Conservation (phyloP, 768 basidiomycete genomes). For the Cystobasidium ongulense region DNA sequence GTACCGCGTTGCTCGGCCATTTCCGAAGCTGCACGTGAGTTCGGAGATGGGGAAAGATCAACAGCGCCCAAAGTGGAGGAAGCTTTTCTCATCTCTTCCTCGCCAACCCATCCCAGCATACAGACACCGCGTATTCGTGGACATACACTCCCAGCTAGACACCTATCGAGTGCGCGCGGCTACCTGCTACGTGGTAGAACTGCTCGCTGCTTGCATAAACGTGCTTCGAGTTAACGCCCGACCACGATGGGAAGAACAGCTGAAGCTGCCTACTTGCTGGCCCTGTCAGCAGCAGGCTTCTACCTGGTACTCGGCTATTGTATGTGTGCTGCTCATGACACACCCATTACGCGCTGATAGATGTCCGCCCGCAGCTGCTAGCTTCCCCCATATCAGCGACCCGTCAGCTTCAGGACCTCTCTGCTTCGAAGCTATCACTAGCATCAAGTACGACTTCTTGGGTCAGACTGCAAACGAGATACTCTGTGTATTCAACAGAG, state of each 20-base stretch:
- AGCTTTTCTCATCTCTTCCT: too few species aligned
- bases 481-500: constrained; percentile 14
- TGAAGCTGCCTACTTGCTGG: not conserved
- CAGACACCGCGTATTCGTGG: too few species aligned
- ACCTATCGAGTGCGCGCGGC: too few species aligned
- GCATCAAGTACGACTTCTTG: not conserved
- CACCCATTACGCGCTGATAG: too few species aligned
- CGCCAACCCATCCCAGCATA: too few species aligned
- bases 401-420: not conserved
- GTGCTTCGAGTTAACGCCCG: too few species aligned
- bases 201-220: not conserved
- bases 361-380: not conserved
- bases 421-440: not conserved
- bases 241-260: constrained; percentile 1
- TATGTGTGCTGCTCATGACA: not conserved
- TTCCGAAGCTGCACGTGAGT: too few species aligned
- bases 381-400: not conserved
- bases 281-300: not conserved
- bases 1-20: too few species aligned
- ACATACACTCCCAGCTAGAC: too few species aligned
- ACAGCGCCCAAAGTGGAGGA: too few species aligned
- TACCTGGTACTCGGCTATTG: not conserved
- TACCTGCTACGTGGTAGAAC: too few species aligned
- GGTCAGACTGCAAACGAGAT: not conserved
- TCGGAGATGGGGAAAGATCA: too few species aligned